Evolutionary conservation across 2,329 filamentous ascomycete genomes (phyloP), one percentile per base, ranked within the genome.

Genomic region (Aspergillus calidoustus): DNA sequence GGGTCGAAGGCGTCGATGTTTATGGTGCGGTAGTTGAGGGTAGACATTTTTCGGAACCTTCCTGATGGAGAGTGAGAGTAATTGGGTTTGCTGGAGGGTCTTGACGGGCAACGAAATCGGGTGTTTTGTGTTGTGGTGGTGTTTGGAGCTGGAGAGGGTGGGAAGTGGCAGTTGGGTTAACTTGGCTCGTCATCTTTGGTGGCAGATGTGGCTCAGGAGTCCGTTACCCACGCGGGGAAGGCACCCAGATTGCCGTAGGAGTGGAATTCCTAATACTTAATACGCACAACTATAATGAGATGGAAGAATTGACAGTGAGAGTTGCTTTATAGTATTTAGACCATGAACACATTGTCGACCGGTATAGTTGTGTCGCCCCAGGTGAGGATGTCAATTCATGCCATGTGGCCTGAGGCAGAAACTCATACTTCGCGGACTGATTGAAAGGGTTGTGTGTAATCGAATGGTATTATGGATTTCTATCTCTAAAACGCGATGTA

Each of bases 1-100:
- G 93, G 92, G 77, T 95, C 91, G 71, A 96, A 86, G 69, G 90
- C 89, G 77, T 97, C 93, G 78, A 97, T 90, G 85, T 97, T 92
- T 84, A 97, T 95, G 68, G 92, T 97, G 78, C 93, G 91, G 82
- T 86, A 89, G 76, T 89, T 89, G 79, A 86, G 77, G 71, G 77
- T 75, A 60, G 79, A 72, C 79, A 80, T 81, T 61, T 38, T 57
- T n/a, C 11, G 7, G 48, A 25, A 46, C 15, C 47, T 51, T 28
- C 4, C 30, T 22, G 54, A 25, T 1, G 11, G 50, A 13, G 51
- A 54, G 59, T 34, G 38, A 30, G 30, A 38, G 23, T 28, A 48
- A 23, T 31, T 50, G 25, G 31, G 23, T 51, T 44, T 25, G 34
- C 30, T 28, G 6, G 25, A 28, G 25, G 22, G 22, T 41, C 4